Evolutionary conservation across 306 rosid species (phyloP).

Genomic region (Senna tora): DNA sequence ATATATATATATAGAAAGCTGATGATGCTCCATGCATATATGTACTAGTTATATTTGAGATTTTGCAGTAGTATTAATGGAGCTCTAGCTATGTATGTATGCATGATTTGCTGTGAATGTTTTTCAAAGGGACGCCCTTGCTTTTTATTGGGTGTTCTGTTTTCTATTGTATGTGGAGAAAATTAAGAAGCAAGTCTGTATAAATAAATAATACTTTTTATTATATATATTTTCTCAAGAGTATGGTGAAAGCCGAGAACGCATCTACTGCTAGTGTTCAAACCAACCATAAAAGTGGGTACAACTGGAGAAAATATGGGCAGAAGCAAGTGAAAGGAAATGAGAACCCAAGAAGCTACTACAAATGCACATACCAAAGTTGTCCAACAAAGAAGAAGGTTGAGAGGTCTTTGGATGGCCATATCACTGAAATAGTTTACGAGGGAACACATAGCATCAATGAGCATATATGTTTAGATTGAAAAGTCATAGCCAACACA

Average conservation of each 20-base stretch:
- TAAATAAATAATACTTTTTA: conserved; percentile 14
- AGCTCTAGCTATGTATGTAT: conserved; percentile 30
- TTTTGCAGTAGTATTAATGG: conserved; percentile 33
- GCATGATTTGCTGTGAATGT: conserved; percentile 22
- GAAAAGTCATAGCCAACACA: too few relatives aligned
- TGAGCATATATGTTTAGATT: too few relatives aligned
- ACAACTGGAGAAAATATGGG: conserved; percentile 98
- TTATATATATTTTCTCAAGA: background rate
- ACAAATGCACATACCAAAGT: conserved; percentile 87
- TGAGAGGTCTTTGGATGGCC: conserved; percentile 86
- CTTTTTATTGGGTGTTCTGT: conserved; percentile 52
- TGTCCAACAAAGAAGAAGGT: conserved; percentile 98
- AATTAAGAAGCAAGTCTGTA: conserved; percentile 6
- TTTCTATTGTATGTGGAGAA: conserved; percentile 30
- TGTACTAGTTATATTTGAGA: too few relatives aligned
- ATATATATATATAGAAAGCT: too few relatives aligned
- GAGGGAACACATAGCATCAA: too few relatives aligned
- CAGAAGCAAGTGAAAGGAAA: conserved; percentile 98
- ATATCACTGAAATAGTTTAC: conserved; percentile 90
- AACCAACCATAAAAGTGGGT: conserved; percentile 48
- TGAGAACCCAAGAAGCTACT: conserved; percentile 95
- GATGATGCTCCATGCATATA: too few relatives aligned
- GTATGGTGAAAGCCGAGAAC: conserved; percentile 57
- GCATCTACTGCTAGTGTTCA: conserved; percentile 43
- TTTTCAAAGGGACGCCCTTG: conserved; percentile 34